Evolutionary conservation across 2,329 filamentous ascomycete species (phyloP).

Genomic region (Cladophialophora yegresii): DNA sequence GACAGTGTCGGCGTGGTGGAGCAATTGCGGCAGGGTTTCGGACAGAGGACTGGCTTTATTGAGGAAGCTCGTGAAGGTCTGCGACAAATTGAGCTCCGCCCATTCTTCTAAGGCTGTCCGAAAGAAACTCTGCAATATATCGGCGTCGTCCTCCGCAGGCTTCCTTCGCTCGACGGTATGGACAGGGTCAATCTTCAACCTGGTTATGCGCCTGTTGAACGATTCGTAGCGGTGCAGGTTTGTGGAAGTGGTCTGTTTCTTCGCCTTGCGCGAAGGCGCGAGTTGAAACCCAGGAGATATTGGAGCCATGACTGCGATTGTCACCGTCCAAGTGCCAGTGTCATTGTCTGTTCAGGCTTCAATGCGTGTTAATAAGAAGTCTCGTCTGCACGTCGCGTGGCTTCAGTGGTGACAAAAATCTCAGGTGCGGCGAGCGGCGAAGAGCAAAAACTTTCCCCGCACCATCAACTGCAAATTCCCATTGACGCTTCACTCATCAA

Average conservation of each 20-base stretch:
- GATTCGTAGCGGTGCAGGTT: slow-evolving; percentile 89
- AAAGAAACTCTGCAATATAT: slow-evolving; percentile 78
- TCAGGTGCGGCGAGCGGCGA: background rate
- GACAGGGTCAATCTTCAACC: slow-evolving; percentile 90
- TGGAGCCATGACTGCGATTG: slow-evolving; percentile 42
- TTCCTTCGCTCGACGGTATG: slow-evolving; percentile 72
- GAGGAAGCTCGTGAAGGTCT: slow-evolving; percentile 75
- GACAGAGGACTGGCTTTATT: slow-evolving; percentile 73
- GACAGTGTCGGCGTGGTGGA: slow-evolving; percentile 86
- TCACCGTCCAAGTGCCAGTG: background rate
- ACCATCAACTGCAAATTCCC: background rate
- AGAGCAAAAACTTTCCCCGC: slow-evolving; percentile 9
- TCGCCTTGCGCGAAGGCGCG: slow-evolving; percentile 67
- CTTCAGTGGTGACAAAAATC: background rate
- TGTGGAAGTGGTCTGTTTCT: slow-evolving; percentile 66
- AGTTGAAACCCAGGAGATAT: slow-evolving; percentile 67
- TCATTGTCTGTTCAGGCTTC: background rate
- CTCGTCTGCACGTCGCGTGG: background rate
- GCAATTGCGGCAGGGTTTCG: slow-evolving; percentile 86
- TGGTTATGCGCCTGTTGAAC: slow-evolving; percentile 85
- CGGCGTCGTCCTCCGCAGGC: slow-evolving; percentile 73
- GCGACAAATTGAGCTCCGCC: slow-evolving; percentile 86
- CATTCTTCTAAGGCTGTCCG: slow-evolving; percentile 80
- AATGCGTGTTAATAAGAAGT: background rate
- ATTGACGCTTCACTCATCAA: background rate